phyloP scores from a whole-genome alignment of 768 basidiomycete species.

The Dentipellis fragilis region DNA sequence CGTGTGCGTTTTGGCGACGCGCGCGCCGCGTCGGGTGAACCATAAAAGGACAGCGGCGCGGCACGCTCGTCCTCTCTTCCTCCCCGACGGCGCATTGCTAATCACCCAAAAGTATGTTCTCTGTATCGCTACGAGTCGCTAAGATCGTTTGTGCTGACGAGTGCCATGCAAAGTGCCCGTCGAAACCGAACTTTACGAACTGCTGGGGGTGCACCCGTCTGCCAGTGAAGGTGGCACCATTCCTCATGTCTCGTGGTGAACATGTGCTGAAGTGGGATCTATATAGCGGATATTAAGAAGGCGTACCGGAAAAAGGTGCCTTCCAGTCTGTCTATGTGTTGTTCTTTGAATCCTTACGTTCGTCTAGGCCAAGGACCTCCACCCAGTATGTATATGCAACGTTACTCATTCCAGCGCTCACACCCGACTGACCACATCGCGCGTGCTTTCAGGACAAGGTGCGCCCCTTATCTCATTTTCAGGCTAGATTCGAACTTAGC shows the following conservation, averaged over 20 bases:
- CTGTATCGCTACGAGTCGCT: neutral
- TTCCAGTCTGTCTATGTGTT: conserved; percentile 9
- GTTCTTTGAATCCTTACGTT: conserved; percentile 13
- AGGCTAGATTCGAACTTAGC: neutral
- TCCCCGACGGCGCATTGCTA: neutral
- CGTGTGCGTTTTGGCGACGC: neutral
- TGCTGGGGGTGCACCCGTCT: conserved; percentile 61
- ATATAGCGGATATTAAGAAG: conserved; percentile 78
- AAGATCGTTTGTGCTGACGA: neutral
- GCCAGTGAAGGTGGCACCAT: conserved; percentile 56
- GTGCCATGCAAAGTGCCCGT: conserved; percentile 41
- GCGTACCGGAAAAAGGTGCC: conserved; percentile 86
- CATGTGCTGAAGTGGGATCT: conserved; percentile 10
- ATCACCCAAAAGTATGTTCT: neutral
- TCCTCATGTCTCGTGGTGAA: conserved; percentile 1
- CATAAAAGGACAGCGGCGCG: conserved; percentile 1
- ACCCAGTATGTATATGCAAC: conserved; percentile 44
- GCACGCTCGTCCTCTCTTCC: neutral
- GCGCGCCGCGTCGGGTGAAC: neutral
- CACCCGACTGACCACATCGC: neutral
- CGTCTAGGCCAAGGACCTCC: conserved; percentile 72
- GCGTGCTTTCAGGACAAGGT: conserved; percentile 54
- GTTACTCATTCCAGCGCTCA: neutral
- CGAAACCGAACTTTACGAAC: conserved; percentile 79
- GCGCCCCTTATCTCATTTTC: conserved; percentile 8